Conservation (phyloP, 257 asterid genomes). For the Parsonsia alboflavescens region DNA sequence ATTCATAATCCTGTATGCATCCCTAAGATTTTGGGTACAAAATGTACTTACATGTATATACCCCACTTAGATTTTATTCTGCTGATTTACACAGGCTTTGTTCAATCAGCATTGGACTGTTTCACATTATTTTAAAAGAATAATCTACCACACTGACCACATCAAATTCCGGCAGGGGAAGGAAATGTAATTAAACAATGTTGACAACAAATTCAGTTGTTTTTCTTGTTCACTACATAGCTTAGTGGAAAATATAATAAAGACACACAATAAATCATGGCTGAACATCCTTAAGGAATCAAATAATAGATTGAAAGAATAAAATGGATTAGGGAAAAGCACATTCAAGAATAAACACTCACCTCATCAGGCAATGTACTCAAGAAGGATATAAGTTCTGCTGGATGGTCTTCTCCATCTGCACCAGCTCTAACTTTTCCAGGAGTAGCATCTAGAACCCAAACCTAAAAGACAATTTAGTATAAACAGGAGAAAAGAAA, state of each 20-base stretch:
- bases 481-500: constrained; percentile 2
- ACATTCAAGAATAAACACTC: constrained; percentile 15
- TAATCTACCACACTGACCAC: neutral
- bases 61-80: neutral
- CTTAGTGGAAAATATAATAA: neutral
- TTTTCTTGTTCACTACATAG: neutral
- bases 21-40: neutral
- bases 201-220: neutral
- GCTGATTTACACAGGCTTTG: neutral
- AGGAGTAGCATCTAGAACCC: constrained; percentile 96
- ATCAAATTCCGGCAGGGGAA: neutral
- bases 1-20: neutral
- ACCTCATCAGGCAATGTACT: constrained; percentile 71
- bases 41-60: neutral
- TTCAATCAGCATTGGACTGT: no score
- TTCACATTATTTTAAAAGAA: neutral
- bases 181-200: neutral
- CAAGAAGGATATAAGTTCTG: constrained; percentile 76
- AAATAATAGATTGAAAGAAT: neutral
- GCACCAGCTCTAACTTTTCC: constrained; percentile 96
- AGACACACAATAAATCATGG: neutral
- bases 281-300: neutral
- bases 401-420: constrained; percentile 97
- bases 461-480: constrained; percentile 51
- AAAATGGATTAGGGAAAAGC: neutral